These are phyloP conservation scores for Bacterosira constricta DNA, from an alignment of 108 stramenopile genomes.

Conservation along the genomic window DNA sequence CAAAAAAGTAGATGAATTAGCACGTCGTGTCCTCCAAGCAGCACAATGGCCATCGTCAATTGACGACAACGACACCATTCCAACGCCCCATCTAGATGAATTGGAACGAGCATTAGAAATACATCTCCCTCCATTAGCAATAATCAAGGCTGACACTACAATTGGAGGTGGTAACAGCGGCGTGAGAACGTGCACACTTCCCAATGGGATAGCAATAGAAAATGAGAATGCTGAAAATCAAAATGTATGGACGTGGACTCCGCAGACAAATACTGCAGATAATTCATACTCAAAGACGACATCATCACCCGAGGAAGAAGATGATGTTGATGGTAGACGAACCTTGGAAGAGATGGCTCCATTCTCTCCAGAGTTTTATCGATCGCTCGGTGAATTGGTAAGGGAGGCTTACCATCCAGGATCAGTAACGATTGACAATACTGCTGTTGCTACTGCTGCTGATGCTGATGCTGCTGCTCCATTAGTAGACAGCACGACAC, in stretches of 20 bases:
- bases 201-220: neutral
- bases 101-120: constrained; percentile 39
- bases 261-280: constrained; percentile 7
- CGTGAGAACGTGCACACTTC: neutral
- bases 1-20: constrained; percentile 35
- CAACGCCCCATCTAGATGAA: constrained; percentile 43
- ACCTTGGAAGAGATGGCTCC: constrained; percentile 38
- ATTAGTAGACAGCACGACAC: neutral
- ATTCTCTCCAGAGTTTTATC: constrained; percentile 35
- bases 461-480: neutral
- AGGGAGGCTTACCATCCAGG: constrained; percentile 37
- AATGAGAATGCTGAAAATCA: neutral
- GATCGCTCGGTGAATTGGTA: constrained; percentile 24
- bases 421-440: neutral
- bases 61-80: neutral
- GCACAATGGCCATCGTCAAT: constrained; percentile 17
- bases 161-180: too few species aligned
- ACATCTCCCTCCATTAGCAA: constrained; percentile 1
- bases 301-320: neutral
- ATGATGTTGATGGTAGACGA: neutral
- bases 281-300: constrained; percentile 13
- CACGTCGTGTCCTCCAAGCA: constrained; percentile 25
- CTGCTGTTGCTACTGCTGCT: neutral
- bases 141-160: too few species aligned
- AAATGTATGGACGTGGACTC: constrained; percentile 29